Evolutionary conservation across 2,329 filamentous ascomycete species (phyloP).

Genomic region (Claviceps paspali): DNA sequence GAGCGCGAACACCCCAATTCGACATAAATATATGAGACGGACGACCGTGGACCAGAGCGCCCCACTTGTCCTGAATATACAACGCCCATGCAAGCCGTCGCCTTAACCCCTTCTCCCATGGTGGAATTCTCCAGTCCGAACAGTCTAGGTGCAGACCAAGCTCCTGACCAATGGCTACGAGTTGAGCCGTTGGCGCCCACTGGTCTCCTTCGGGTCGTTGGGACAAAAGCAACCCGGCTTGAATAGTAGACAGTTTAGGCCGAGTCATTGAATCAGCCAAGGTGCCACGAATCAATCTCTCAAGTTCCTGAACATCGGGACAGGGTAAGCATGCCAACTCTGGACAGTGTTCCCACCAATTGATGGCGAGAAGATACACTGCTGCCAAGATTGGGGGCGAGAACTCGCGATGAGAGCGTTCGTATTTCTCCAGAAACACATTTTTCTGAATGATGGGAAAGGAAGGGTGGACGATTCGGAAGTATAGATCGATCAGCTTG

Average conservation of each 20-base stretch:
- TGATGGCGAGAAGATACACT: constrained; percentile 72
- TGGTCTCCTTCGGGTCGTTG: constrained; percentile 65
- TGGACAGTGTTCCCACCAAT: constrained; percentile 70
- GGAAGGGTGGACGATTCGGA: constrained; percentile 62
- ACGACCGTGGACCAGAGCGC: constrained; percentile 67
- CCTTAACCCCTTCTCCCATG: constrained; percentile 72
- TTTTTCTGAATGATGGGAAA: constrained; percentile 74
- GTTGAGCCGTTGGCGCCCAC: constrained; percentile 72
- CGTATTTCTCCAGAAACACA: constrained; percentile 66
- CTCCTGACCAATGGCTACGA: constrained; percentile 77
- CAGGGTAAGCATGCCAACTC: constrained; percentile 47
- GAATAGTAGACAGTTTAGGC: constrained; percentile 68
- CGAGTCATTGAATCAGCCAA: constrained; percentile 64
- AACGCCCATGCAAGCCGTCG: constrained; percentile 82
- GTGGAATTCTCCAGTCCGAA: constrained; percentile 70
- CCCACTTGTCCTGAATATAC: constrained; percentile 92
- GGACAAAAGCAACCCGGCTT: constrained; percentile 59
- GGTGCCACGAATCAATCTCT: constrained; percentile 56
- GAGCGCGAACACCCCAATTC: constrained; percentile 62
- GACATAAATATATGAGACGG: constrained; percentile 57
- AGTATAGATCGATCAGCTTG: constrained; percentile 65
- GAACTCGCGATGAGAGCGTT: constrained; percentile 55
- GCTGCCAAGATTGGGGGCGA: constrained; percentile 63
- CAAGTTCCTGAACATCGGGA: constrained; percentile 59
- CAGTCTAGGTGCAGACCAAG: constrained; percentile 82